phyloP scores from a whole-genome alignment of 805 yeast genomes.

The Jamesozyma spencerorum region DNA sequence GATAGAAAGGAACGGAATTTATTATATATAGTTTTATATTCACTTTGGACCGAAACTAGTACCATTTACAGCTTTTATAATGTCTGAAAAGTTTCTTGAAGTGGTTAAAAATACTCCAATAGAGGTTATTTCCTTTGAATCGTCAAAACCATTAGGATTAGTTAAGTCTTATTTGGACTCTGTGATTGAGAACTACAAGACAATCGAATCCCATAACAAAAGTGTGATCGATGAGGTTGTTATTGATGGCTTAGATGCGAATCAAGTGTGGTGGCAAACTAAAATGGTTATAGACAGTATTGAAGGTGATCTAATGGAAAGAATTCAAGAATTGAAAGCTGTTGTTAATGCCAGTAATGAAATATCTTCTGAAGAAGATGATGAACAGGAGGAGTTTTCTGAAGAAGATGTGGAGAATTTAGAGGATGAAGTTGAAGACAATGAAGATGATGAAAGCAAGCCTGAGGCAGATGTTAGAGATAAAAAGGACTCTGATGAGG shows the following conservation, averaged over 20 bases:
- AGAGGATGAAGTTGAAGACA: constrained; percentile 15
- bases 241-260: constrained; percentile 78
- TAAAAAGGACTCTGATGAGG: constrained; percentile 22
- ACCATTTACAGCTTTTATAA: background rate
- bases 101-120: constrained; percentile 15
- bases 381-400: constrained; percentile 8
- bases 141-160: constrained; percentile 17
- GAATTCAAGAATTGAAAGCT: constrained; percentile 43
- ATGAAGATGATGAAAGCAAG: constrained; percentile 9
- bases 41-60: background rate
- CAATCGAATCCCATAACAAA: constrained; percentile 13
- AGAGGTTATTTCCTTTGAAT: constrained; percentile 13
- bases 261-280: constrained; percentile 90
- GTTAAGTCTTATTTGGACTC: constrained; percentile 23
- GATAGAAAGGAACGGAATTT: background rate
- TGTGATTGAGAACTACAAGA: constrained; percentile 17
- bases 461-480: constrained; percentile 18
- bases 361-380: constrained; percentile 24
- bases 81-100: constrained; percentile 11
- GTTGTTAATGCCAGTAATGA: constrained; percentile 6
- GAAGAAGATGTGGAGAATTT: constrained; percentile 11
- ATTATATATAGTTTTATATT: background rate
- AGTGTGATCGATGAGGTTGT: constrained; percentile 74
- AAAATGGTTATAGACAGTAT: constrained; percentile 76
- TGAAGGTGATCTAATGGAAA: constrained; percentile 51